Conservation (phyloP, 2,329 filamentous ascomycete species). For the Clonostachys solani region DNA sequence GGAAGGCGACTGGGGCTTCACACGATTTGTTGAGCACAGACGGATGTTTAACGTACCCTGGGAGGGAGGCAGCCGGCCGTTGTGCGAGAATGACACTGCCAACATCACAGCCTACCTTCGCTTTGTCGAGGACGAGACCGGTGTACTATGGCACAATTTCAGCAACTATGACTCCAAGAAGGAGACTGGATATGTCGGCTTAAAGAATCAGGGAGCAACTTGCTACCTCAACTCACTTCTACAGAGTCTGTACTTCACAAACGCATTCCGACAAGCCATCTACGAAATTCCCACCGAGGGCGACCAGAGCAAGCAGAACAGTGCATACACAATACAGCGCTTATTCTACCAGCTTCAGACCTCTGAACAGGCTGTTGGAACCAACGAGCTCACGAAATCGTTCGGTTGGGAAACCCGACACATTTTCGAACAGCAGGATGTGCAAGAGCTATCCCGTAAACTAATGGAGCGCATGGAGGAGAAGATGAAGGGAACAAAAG, state of each 20-base stretch:
- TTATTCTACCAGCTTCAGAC: slow-evolving; percentile 95
- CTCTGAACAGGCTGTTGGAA: slow-evolving; percentile 76
- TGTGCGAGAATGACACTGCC: slow-evolving; percentile 72
- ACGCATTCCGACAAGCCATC: slow-evolving; percentile 89
- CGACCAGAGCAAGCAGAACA: slow-evolving; percentile 78
- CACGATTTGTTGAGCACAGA: slow-evolving; percentile 85
- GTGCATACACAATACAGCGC: slow-evolving; percentile 88
- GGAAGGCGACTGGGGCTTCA: slow-evolving; percentile 98
- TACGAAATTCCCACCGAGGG: slow-evolving; percentile 94
- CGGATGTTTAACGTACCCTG: slow-evolving; percentile 78
- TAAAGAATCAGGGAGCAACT: slow-evolving; percentile 94
- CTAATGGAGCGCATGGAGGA: slow-evolving; percentile 97
- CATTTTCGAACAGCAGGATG: slow-evolving; percentile 98
- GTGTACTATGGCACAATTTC: slow-evolving; percentile 88
- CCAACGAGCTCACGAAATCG: slow-evolving; percentile 89
- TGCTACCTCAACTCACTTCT: slow-evolving; percentile 84
- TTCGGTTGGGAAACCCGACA: slow-evolving; percentile 98
- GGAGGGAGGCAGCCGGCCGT: slow-evolving; percentile 63
- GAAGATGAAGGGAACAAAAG: slow-evolving; percentile 94
- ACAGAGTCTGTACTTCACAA: slow-evolving; percentile 82
- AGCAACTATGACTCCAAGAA: slow-evolving; percentile 98
- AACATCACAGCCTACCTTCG: slow-evolving; percentile 82
- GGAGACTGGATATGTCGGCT: slow-evolving; percentile 92
- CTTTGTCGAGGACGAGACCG: slow-evolving; percentile 81
- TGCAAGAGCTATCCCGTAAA: slow-evolving; percentile 93